Base-by-base conservation (phyloP, 2,329 filamentous ascomycete genomes). In the Penicillium frequentans region DNA sequence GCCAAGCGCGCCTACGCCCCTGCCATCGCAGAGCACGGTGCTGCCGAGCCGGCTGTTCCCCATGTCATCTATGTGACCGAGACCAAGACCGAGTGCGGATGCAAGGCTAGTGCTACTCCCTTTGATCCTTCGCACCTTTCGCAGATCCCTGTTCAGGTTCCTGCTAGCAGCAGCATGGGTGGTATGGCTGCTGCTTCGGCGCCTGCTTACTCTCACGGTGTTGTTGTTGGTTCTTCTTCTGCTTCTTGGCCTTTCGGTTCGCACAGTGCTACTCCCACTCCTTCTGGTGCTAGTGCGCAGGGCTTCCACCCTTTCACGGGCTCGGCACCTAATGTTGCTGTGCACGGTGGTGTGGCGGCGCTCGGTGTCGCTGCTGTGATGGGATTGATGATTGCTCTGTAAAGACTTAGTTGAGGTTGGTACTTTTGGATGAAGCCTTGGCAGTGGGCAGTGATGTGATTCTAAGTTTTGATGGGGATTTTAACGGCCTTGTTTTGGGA, bases 331-430 rank as follows among this genome's bases (percentile, higher is more conserved):
- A 29, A 54, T n/a, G 56, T 50, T 10, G 55, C 57, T 14, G 52
- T 58, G 9, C 42, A 56, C 11, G 33, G 55, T 33, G 56, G 58
- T 35, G 33, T 64, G 51, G 61, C 58, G 35, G 57, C 52, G 9
- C 21, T 62, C 4, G 65, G 58, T 48, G 58, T 63, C 54, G 63
- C 63, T 10, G 63, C 59, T 44, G 57, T 64, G 19, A 61, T 68
- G 63, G 65, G 55, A 6, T n/a, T 67, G 23, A 60, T 68, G 63
- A 54, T 60, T 54, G 61, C 59, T 27, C 58, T 67, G 56, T 68
- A 57, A 59, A 50, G 13, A 42, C 23, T n/a, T 19, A 6, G 23
- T 21, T 53, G 21, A 24, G 13, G 37, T 6, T 16, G n/a, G 7
- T 43, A 11, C 27, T 19, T 24, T 19, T 27, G 33, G 1, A 11